Evolutionary conservation across 768 basidiomycete species (phyloP), one percentile per base, ranked within the genome.

Genomic region (Mycena latifolia): DNA sequence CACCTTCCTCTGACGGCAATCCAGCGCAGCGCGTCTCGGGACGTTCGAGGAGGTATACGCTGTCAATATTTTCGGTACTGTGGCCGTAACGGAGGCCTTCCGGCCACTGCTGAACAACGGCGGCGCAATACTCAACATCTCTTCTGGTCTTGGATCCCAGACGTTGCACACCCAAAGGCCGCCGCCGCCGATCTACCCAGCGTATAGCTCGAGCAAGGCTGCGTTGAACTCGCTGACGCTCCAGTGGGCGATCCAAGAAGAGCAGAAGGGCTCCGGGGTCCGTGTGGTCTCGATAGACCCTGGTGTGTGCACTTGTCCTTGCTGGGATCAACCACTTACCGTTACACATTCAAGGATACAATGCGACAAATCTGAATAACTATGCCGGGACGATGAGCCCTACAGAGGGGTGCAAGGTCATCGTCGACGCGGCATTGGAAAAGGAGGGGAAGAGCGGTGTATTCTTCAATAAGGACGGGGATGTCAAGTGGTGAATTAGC

Each of bases 81-180:
- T n/a, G 33, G 35, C 45, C 2, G 2, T 65, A 0, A 65, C 63
- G 0, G 56, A 55, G 17, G 68, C 64, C 15, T 11, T 69, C 7
- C 68, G 39, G 15, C 55, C 64, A 0, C 46, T 69, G 28, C 2
- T 66, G 0, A 62, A 59, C 22, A 33, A 25, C 20, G 52, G 51
- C 29, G 60, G 60, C 12, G n/a, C 64, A 6, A 63, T 69, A 50
- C 9, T 69, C 39, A 69, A 69, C 63, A 47, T 69, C 43, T 60
- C 67, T 7, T 51, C 54, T 15, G 7, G 6, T 0, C 58, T 69
- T 24, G 59, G 54, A 6, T 69, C 67, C 10, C 28, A 51, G 2
- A 25, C 22, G 3, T 2, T 5, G n/a, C 9, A 22, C 52, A 33
- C 17, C 1, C 2, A 33, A 9, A 6, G 14, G 2, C n/a, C 39